These are phyloP conservation scores for Syncephalastrum sp. DNA, from an alignment of 371 early-diverging fungal genomes.

Conservation along the genomic window DNA sequence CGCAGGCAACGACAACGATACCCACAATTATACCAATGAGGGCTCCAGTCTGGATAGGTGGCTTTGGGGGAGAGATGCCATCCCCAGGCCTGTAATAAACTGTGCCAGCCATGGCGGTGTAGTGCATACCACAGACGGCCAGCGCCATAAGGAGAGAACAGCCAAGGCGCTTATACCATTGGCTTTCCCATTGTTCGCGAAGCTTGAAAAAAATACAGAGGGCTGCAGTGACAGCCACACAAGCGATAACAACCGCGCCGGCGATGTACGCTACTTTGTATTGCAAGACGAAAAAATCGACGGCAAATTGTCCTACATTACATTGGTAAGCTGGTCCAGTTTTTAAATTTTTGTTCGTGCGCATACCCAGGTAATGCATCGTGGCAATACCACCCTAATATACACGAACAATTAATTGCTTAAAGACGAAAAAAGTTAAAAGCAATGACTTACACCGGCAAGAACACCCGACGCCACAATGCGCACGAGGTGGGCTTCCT, in stretches of 20 bases:
- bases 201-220: constrained; percentile 39
- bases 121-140: constrained; percentile 46
- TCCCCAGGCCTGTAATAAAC: constrained; percentile 20
- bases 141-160: constrained; percentile 39
- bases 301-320: constrained; percentile 33
- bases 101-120: constrained; percentile 37
- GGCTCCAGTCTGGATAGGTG: constrained; percentile 19
- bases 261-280: constrained; percentile 20
- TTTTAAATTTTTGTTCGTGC: neutral
- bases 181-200: constrained; percentile 35
- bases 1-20: constrained; percentile 29
- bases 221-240: constrained; percentile 31
- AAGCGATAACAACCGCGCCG: constrained; percentile 30
- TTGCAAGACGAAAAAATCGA: constrained; percentile 23
- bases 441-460: constrained; percentile 27
- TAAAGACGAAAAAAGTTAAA: neutral
- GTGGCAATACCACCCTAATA: constrained; percentile 27
- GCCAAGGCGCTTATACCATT: constrained; percentile 41
- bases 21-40: constrained; percentile 31
- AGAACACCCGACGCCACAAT: constrained; percentile 32
- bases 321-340: neutral
- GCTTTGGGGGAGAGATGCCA: constrained; percentile 17
- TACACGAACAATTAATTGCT: constrained; percentile 1
- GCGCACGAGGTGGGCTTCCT: constrained; percentile 26
- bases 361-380: constrained; percentile 42